These are phyloP conservation scores for Salvia splendens DNA, from an alignment of 257 asterid species.

Conservation along the genomic window DNA sequence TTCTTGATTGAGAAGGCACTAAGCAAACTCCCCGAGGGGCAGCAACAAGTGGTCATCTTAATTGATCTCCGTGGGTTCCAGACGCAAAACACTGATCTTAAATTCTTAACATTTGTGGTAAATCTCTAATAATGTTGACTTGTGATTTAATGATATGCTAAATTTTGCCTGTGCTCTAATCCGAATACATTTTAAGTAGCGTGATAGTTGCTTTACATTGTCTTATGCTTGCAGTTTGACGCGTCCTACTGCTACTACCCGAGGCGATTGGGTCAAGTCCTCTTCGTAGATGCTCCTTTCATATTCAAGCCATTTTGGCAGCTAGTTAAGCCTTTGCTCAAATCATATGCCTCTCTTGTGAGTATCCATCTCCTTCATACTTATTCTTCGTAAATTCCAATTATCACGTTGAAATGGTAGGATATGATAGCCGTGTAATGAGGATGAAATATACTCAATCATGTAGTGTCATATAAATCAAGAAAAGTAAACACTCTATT, in stretches of 20 bases:
- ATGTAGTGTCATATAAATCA: too few species aligned
- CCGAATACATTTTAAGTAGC: too few species aligned
- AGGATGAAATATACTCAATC: too few species aligned
- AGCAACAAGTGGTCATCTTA: conserved; percentile 67
- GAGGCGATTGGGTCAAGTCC: conserved; percentile 70
- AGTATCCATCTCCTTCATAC: conserved; percentile 31
- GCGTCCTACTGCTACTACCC: conserved; percentile 88
- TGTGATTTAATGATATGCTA: neutral
- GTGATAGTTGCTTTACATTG: neutral
- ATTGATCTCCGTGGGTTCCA: conserved; percentile 75
- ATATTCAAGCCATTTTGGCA: conserved; percentile 90
- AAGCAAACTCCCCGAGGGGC: conserved; percentile 61
- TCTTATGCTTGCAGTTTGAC: conserved; percentile 64
- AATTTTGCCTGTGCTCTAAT: neutral
- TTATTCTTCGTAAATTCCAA: neutral
- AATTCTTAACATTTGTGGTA: conserved; percentile 87
- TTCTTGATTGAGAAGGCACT: conserved; percentile 86
- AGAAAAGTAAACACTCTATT: too few species aligned
- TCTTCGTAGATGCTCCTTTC: conserved; percentile 89
- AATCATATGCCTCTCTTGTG: conserved; percentile 89
- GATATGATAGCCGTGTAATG: too few species aligned
- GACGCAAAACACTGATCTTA: conserved; percentile 72
- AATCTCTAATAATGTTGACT: conserved; percentile 10
- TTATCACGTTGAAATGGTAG: too few species aligned
- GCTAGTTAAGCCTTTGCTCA: conserved; percentile 72